phyloP scores from a whole-genome alignment of 164 flowering plant species.

The Nelumbo lutea region DNA sequence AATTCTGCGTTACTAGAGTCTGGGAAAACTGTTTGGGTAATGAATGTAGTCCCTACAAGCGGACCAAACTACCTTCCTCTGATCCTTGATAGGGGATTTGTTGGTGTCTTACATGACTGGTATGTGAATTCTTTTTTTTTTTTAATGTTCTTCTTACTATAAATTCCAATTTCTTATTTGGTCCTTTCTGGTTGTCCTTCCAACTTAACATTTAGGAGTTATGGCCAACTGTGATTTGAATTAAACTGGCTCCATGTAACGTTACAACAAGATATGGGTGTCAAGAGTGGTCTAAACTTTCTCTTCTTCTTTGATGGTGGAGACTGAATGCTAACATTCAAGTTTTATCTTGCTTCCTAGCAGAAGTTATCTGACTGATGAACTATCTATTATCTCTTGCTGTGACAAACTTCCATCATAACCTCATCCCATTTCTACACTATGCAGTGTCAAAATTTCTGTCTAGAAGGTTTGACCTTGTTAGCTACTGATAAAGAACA shows the following conservation, averaged over 20 bases:
- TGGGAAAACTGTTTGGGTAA: conserved; percentile 89
- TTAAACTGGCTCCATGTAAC: no score
- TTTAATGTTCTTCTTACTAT: neutral
- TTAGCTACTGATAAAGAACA: neutral
- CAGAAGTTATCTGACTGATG: no score
- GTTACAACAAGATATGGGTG: no score
- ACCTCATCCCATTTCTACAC: neutral
- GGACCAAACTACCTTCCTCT: conserved; percentile 76
- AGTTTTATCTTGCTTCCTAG: no score
- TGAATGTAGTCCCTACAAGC: conserved; percentile 89
- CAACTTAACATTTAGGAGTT: neutral
- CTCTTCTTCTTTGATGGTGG: no score
- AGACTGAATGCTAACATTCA: no score
- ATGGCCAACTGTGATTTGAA: no score
- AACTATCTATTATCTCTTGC: no score
- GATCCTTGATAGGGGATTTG: conserved; percentile 83
- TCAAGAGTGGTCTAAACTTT: no score
- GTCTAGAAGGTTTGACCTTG: neutral
- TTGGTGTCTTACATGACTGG: conserved; percentile 96
- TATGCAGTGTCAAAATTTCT: neutral
- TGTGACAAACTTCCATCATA: no score
- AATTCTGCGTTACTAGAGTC: conserved; percentile 79
- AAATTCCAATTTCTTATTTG: no score
- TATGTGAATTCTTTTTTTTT: conserved; percentile 23
- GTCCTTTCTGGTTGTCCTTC: neutral